Evolutionary conservation across 192 early-diverging fungal genomes (phyloP), one percentile per base, ranked within the genome.

Genomic region (Rhizoclosmatium sp.): DNA sequence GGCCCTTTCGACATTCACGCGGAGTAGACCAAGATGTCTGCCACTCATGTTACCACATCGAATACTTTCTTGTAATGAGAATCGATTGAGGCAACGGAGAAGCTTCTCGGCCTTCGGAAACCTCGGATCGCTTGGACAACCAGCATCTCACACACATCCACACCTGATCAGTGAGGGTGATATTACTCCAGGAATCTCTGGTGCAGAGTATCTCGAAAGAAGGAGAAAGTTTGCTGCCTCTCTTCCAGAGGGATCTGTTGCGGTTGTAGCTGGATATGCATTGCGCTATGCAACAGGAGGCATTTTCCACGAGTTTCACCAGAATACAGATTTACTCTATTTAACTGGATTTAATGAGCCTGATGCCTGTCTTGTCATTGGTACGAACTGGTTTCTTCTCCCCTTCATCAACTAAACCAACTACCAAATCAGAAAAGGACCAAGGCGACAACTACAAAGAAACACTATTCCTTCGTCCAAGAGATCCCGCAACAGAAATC

Each of bases 221-320:
- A 89, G 97, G 60, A 86, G 86, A 12, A 69, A 78, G 21, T 82
- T 97, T 16, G 89, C 95, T 78, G 72, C 82, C 16, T 12, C 47
- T 21, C 66, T 82, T 3, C 79, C 94, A 5, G 86, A 92, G 60
- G 86, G 88, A 46, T 91, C 92, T 60, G 79, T 92, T 2, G 91
- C 90, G 21, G 78, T 99, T 42, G 86, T 91, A 5, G 40, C 66
- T 16, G 66, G 66, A 42, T 68, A 42, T 21, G 21, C 66, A 0
- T 90, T 95, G 67, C 87, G 93, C 19, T 99, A 95, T 82, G 89
- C 93, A 81, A 93, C 96, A 70, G 92, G 94, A 62, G 93, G 94
- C 67, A 95, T 98, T 60, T 98, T 99, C 70, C 95, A 99, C 80
- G 92, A 91, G 39, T 99, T 96, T 81, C 94, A 96, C 75, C 98